Base-by-base conservation (phyloP, 352 stramenopile genomes). In the Phytophthora palmivora region DNA sequence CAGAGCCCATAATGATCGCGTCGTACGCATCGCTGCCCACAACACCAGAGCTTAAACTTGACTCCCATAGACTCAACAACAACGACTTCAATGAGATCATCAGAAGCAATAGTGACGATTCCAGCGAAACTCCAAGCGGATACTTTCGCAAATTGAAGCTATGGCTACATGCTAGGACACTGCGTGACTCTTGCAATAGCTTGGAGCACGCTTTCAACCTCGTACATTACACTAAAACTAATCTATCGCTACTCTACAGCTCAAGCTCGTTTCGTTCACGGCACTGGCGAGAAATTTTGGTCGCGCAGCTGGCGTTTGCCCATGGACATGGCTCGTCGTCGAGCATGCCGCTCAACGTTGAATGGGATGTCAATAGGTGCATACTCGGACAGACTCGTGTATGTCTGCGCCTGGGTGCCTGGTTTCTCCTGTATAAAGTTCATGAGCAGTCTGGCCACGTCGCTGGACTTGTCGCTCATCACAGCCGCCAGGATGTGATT, bases 341-440 rank as follows among this genome's bases (percentile, higher is more conserved):
- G 70, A 10, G 84, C 82, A 30, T 78, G 57, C 7, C 84, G 74
- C 66, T 93, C 84, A 19, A 91, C 72, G 32, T 67, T 87, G 54
- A 83, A 77, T 10, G 82, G 79, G 61, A 93, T 87, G 19, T 90
- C 79, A 34, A 90, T 78, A 8, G 81, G 70, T 10, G 81, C 82
- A 61, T 93, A 93, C 47, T 93, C 82, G 18, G 80, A 82, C 39
- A 93, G 68, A 36, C 70, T 87, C 50, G 85, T 88, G 68, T 93
- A 93, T 42, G 71, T 75, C 42, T 74, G 74, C n/a, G 65, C 57
- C 42, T 80, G 78, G 1, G 68, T 70, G 34, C 77, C 83, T 0
- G 84, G 84, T 22, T 88, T 89, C 58, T 93, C 82, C 56, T 93
- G 82, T 49, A 93, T 90, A 44, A 93, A 91, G 42, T 82, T 82